Conservation (phyloP, 768 basidiomycete species). For the Agaricus blazei region DNA sequence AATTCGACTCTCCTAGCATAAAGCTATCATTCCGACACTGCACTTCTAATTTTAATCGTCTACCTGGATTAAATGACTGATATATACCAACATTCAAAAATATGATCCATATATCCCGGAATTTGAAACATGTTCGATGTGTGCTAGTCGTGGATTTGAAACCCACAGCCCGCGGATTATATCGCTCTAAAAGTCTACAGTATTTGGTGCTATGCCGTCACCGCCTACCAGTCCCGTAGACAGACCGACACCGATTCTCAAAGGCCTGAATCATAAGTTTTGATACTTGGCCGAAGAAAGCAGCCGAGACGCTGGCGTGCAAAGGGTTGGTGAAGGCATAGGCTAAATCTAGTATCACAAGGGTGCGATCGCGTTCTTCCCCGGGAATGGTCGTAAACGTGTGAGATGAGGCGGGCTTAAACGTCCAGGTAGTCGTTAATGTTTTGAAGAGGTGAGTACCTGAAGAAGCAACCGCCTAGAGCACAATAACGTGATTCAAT, state of each 20-base stretch:
- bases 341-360: constrained; percentile 78
- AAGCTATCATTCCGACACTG: background rate
- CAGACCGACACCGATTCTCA: constrained; percentile 70
- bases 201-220: background rate
- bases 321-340: constrained; percentile 87
- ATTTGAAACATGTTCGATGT: background rate
- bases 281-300: constrained; percentile 85
- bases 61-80: too few relatives aligned
- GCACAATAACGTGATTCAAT: background rate
- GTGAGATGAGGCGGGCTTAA: constrained; percentile 43
- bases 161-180: background rate
- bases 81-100: background rate
- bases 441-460: constrained; percentile 71
- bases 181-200: background rate
- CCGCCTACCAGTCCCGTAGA: constrained; percentile 54
- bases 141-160: background rate
- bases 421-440: constrained; percentile 69
- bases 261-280: constrained; percentile 91
- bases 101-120: background rate
- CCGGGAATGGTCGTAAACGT: background rate
- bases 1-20: background rate
- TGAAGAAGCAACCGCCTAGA: constrained; percentile 66
- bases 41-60: background rate
- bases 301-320: constrained; percentile 75
- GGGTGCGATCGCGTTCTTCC: constrained; percentile 45